These are phyloP conservation scores for Sugiyamaella floridensis DNA, from an alignment of 805 yeast species.

Conservation along the genomic window DNA sequence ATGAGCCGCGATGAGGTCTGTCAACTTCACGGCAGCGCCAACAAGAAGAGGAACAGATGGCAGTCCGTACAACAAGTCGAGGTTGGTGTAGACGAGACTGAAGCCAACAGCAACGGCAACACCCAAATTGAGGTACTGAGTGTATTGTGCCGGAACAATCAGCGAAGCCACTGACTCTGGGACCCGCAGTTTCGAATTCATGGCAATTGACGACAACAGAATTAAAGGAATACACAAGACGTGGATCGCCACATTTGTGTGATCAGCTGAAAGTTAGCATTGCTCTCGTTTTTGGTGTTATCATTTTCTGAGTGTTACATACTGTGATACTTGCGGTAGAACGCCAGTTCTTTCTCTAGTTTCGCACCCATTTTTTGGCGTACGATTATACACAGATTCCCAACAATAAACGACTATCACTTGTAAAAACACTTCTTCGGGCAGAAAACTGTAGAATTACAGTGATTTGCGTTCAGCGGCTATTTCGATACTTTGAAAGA, in stretches of 20 bases:
- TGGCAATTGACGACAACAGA: conserved; percentile 45
- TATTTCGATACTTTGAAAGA: too few relatives aligned
- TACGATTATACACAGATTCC: too few relatives aligned
- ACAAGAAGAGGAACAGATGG: conserved; percentile 38
- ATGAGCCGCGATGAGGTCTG: conserved; percentile 26
- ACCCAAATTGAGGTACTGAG: conserved; percentile 39
- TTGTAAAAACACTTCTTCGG: too few relatives aligned
- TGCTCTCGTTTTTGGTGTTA: neutral
- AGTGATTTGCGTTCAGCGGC: too few relatives aligned
- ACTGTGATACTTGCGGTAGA: conserved; percentile 44
- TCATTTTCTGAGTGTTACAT: conserved; percentile 23
- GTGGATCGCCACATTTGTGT: conserved; percentile 67
- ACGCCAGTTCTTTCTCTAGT: conserved; percentile 48
- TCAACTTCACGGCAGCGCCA: conserved; percentile 22
- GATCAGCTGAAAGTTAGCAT: conserved; percentile 25
- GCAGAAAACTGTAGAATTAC: too few relatives aligned
- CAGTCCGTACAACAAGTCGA: conserved; percentile 50
- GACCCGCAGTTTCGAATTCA: conserved; percentile 29
- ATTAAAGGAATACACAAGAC: conserved; percentile 74
- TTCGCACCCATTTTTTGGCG: conserved; percentile 23
- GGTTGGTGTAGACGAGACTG: conserved; percentile 48
- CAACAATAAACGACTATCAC: too few relatives aligned
- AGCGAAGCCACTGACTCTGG: conserved; percentile 12
- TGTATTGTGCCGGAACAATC: conserved; percentile 11
- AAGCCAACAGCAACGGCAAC: conserved; percentile 41